Evolutionary conservation across 768 basidiomycete species (phyloP), one percentile per base, ranked within the genome.

Genomic region (Lactarius trivialis): DNA sequence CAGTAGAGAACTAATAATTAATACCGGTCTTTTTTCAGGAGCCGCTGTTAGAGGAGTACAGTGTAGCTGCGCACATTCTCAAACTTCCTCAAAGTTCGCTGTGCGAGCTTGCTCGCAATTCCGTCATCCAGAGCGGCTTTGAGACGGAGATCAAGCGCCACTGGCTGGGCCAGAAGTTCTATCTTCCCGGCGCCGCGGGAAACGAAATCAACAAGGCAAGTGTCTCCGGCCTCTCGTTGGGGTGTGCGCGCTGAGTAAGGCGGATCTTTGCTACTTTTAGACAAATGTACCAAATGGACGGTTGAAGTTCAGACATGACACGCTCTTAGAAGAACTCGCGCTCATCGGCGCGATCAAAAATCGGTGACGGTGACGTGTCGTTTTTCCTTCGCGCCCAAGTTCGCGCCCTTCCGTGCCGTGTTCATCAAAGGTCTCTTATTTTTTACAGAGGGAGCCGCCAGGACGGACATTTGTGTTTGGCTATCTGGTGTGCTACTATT

Each of bases 71-170:
- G 49, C 69, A 97, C 88, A 98, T 99, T 62, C 97, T 98, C 76
- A 98, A 98, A 75, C 76, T 98, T 56, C 91, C 96, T 0, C 96
- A 93, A 72, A 91, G 89, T 67, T 93, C 91, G 0, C 78, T 99
- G 61, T 97, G 95, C 14, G 97, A 99, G 74, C 82, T 99, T 12
- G 97, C 97, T n/a, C 86, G 97, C 48, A 99, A 99, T 76, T 96
- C 93, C 0, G 97, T 98, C 34, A 79, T 89, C 51, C 97, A 98
- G 72, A 93, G 91, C 69, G 97, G 97, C 1, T 98, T 98, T 72
- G 97, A 99, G 75, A 98, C 98, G 94, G 89, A 96, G 72, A 73
- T 98, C 70, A 98, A 98, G 76, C 86, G 91, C 11, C 93, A 91
- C 72, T 95, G 93, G 93, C 78, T 99, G 3, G 97, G 97, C 0